Evolutionary conservation across 129 eudicot genomes (phyloP), one percentile per base, ranked within the genome.

Genomic region (Arctium minus): DNA sequence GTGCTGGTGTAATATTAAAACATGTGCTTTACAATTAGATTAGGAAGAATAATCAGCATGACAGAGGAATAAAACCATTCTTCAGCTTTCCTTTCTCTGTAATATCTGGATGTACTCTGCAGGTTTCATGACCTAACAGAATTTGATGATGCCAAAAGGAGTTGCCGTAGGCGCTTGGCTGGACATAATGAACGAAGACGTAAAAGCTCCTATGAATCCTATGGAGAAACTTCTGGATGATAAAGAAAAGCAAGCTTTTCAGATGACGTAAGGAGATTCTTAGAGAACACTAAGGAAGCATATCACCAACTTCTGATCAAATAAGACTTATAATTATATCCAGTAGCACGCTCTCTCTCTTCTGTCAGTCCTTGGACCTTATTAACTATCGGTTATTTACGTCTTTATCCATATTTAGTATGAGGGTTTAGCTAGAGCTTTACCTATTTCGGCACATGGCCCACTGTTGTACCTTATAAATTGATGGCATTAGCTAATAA

Each of bases 141-240:
- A 88, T 94, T 94, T 73, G 98, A 94, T 91, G 97, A 90, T 17
- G 80, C 91, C 31, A 94, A 94, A 87, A 92, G 97, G 81, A 94
- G 98, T 80, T 94, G 97, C 46, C 95, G 97, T 69, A 89, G 97
- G 87, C 94, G 97, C 29, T 81, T 94, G 88, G 94, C 94, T 2
- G 98, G 98, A 29, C 98, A 94, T 82, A 94, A 92, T 13, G 98
- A 90, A 78, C 88, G 98, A 9, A 91, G 98, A 29, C 96, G 98
- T 81, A 92, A 89, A 86, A 90, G 87, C 88, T 78, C 93, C 22
- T 87, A 74, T 62, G 97, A 90, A 74, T 78, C 92, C 35, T 86
- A 80, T 30, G 94, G 90, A 85, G 90, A 87, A 65, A 88, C 82
- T 82, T 85, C 92, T 31, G 84, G 86, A 44, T 88, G 84, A 90